Evolutionary conservation across 2,329 filamentous ascomycete species (phyloP).

Genomic region (Alternaria infectoria): DNA sequence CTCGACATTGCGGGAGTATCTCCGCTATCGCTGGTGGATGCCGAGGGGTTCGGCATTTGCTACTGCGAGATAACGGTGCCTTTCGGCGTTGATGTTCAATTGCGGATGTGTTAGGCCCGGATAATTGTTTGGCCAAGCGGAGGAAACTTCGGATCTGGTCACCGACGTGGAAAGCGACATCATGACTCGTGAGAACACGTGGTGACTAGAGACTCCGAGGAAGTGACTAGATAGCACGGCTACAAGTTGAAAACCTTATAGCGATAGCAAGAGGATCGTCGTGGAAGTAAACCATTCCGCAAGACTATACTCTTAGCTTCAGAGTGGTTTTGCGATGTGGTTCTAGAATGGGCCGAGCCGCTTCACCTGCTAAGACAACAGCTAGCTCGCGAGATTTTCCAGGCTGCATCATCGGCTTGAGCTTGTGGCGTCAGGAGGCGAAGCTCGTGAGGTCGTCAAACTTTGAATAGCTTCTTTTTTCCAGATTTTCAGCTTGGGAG

Average conservation of each 20-base stretch:
- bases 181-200: constrained; percentile 2
- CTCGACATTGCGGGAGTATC: background rate
- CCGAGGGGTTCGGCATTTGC: constrained; percentile 5
- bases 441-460: background rate
- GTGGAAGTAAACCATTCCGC: background rate
- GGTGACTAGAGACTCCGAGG: background rate
- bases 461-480: background rate
- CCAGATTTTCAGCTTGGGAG: background rate
- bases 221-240: background rate
- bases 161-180: constrained; percentile 1
- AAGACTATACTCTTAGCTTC: background rate
- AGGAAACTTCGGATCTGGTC: background rate
- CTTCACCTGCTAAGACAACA: background rate
- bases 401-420: background rate
- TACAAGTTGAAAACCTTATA: background rate
- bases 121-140: constrained; percentile 1
- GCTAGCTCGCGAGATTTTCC: background rate
- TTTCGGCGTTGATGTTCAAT: constrained; percentile 3
- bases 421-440: background rate
- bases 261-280: background rate
- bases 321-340: background rate
- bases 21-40: background rate
- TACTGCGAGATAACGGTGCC: constrained; percentile 5
- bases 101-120: background rate
- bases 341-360: constrained; percentile 3